Evolutionary conservation across 306 rosid genomes (phyloP), one percentile per base, ranked within the genome.

Genomic region (Acmispon strigosus): DNA sequence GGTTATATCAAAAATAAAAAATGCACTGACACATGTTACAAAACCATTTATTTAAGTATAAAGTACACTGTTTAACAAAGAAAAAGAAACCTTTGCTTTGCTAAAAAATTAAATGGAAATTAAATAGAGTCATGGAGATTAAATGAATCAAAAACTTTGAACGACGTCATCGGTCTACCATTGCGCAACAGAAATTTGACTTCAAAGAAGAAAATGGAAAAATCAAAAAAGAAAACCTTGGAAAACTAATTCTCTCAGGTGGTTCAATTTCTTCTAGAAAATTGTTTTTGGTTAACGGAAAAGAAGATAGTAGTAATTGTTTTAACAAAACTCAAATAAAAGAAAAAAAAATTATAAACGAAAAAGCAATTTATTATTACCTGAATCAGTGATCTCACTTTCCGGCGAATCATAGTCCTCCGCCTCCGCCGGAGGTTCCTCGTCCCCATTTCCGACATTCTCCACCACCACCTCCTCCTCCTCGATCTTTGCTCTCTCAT

Each of bases 311-410:
- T n/a, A n/a, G n/a, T n/a, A 22, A 22, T 22, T 22, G 3, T 22
- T 22, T 22, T 22, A 1, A 22, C 24, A 22, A 22, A 22, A 22
- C n/a, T n/a, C n/a, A n/a, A n/a, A n/a, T n/a, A n/a, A n/a, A n/a
- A n/a, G n/a, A n/a, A n/a, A n/a, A n/a, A n/a, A n/a, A n/a, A n/a
- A n/a, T n/a, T n/a, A n/a, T n/a, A n/a, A n/a, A n/a, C n/a, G n/a
- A 22, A 22, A 22, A 22, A 55, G 15, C 4, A 15, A 52, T 13
- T 14, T 6, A 48, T 39, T 34, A 56, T 80, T 78, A 87, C 98
- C 98, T 86, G 98, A 83, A 79, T 90, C 96, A 54, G 96, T 92
- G 34, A 88, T 81, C 60, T 86, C 96, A 70, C 98, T 81, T 8
- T 76, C 83, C 20, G 88, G 89, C 9, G 89, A 88, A n/a, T 84